phyloP scores from a whole-genome alignment of 768 basidiomycete species.

The Lentinula boryana region DNA sequence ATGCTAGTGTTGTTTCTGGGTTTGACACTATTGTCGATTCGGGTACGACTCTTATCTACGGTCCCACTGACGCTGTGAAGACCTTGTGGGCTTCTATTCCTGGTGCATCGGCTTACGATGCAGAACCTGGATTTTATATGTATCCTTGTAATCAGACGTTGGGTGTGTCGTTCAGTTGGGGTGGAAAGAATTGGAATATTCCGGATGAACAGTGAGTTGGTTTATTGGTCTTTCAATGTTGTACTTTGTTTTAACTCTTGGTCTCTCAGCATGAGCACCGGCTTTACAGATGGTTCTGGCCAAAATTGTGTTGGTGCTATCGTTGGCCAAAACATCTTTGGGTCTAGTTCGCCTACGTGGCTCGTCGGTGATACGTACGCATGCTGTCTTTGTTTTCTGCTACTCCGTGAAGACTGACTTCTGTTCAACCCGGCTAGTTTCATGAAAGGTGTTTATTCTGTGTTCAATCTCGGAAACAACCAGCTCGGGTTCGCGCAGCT shows the following conservation, averaged over 20 bases:
- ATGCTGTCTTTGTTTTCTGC: not conserved
- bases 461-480: not conserved
- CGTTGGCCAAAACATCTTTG: not conserved
- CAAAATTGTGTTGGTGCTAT: not conserved
- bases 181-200: not conserved
- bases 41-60: constrained; percentile 31
- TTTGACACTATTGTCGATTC: constrained; percentile 26
- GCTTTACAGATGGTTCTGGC: not conserved
- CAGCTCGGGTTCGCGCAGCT: not conserved
- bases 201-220: not conserved
- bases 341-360: not conserved
- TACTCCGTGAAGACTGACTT: not conserved
- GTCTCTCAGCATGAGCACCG: not conserved
- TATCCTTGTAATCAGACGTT: not conserved
- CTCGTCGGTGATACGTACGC: constrained; percentile 1
- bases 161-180: not conserved
- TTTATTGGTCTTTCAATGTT: not conserved
- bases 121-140: not conserved
- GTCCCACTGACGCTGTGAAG: constrained; percentile 15
- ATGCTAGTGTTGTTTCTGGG: constrained; percentile 4
- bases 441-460: constrained; percentile 2
- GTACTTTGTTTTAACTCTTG: not conserved
- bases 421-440: not conserved
- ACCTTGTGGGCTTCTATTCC: constrained; percentile 19
- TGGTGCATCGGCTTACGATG: constrained; percentile 6